Evolutionary conservation across 768 basidiomycete genomes (phyloP).

Genomic region (Candolleomyces efflorescens): DNA sequence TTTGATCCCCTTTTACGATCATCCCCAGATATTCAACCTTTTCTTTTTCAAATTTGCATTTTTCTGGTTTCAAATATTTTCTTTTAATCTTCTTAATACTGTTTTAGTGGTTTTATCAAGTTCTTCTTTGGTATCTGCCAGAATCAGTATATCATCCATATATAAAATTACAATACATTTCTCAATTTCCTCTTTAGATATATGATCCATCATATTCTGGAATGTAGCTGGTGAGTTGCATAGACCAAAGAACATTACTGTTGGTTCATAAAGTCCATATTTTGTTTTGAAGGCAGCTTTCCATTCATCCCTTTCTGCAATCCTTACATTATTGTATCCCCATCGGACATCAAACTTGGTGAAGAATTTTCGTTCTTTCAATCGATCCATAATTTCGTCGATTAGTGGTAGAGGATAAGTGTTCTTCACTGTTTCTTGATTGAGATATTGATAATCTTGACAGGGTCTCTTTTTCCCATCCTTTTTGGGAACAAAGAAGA

Average conservation of each 20-base stretch:
- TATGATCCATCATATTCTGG: slow-evolving; percentile 22
- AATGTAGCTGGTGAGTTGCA: slow-evolving; percentile 32
- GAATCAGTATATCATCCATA: slow-evolving; percentile 22
- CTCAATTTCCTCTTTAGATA: slow-evolving; percentile 23
- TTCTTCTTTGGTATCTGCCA: slow-evolving; percentile 19
- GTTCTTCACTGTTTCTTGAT: slow-evolving; percentile 30
- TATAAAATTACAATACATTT: slow-evolving; percentile 33
- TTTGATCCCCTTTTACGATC: slow-evolving; percentile 19
- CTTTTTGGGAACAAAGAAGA: slow-evolving; percentile 12
- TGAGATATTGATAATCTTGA: slow-evolving; percentile 31
- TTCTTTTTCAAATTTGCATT: slow-evolving; percentile 25
- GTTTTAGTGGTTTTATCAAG: slow-evolving; percentile 2
- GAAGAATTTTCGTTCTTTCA: slow-evolving; percentile 23
- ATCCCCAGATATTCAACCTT: slow-evolving; percentile 28
- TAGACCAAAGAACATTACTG: slow-evolving; percentile 36
- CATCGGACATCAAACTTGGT: slow-evolving; percentile 16
- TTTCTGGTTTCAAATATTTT: slow-evolving; percentile 30
- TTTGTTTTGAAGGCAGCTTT: slow-evolving; percentile 34
- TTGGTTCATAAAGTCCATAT: slow-evolving; percentile 30
- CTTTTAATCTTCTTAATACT: slow-evolving; percentile 2
- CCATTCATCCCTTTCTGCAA: slow-evolving; percentile 32
- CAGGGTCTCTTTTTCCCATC: slow-evolving; percentile 14
- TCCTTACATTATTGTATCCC: slow-evolving; percentile 28
- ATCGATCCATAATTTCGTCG: slow-evolving; percentile 20
- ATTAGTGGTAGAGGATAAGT: slow-evolving; percentile 32